Evolutionary conservation across 352 stramenopile genomes (phyloP).

Genomic region (Albugo candida): DNA sequence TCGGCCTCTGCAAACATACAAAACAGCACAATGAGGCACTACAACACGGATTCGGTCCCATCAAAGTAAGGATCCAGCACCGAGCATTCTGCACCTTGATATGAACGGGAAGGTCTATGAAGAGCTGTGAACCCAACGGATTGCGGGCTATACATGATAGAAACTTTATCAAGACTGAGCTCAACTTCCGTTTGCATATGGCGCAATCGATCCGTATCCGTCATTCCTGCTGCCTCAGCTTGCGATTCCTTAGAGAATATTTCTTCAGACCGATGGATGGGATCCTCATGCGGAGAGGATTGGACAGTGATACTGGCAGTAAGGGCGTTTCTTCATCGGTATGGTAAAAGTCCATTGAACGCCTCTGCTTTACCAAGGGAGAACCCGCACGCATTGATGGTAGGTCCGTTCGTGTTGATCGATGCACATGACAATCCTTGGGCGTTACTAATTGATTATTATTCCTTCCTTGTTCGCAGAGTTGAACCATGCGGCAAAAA

Average conservation of each 20-base stretch:
- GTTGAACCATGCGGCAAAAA: too few species aligned
- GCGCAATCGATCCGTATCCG: constrained; percentile 3
- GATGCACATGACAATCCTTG: too few species aligned
- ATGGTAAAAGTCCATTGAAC: constrained; percentile 21
- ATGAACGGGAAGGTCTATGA: constrained; percentile 15
- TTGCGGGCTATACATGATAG: constrained; percentile 57
- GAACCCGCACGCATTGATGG: too few species aligned
- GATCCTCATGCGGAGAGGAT: constrained; percentile 14
- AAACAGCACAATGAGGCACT: not conserved
- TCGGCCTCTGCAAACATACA: constrained; percentile 10
- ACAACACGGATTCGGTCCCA: constrained; percentile 16
- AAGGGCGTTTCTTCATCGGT: constrained; percentile 25
- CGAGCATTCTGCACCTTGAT: constrained; percentile 37
- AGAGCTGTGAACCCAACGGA: constrained; percentile 30
- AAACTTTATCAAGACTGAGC: constrained; percentile 63
- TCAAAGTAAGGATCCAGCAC: constrained; percentile 79
- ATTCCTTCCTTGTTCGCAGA: too few species aligned
- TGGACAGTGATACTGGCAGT: constrained; percentile 11
- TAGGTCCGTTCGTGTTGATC: too few species aligned
- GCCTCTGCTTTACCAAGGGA: too few species aligned
- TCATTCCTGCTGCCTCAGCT: not conserved
- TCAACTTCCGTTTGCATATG: constrained; percentile 27
- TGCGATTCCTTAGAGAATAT: too few species aligned
- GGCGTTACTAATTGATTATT: too few species aligned
- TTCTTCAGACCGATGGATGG: too few species aligned